Conservation (phyloP, 2,329 filamentous ascomycete species). For the Aspergillus nomiae region DNA sequence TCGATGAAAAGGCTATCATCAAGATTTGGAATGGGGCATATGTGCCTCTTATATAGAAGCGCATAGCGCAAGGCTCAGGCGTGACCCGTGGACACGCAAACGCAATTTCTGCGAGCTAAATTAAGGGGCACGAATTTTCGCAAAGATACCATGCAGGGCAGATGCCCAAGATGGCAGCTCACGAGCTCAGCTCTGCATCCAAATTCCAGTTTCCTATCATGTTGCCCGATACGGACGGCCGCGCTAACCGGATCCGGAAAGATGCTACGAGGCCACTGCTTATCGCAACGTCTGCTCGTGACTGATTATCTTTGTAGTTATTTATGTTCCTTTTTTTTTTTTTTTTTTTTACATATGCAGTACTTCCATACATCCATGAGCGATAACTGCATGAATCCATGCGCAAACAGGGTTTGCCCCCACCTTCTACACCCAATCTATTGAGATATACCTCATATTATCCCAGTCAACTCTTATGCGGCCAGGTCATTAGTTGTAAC, state of each 20-base stretch:
- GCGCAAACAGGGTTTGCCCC: neutral
- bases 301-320: neutral
- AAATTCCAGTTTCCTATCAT: neutral
- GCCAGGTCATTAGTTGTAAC: neutral
- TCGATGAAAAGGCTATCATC: neutral
- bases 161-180: slow-evolving; percentile 2
- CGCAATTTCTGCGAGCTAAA: neutral
- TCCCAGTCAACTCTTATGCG: neutral
- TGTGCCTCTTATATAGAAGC: slow-evolving; percentile 15
- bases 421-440: neutral
- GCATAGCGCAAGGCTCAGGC: slow-evolving; percentile 3
- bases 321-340: too few relatives aligned
- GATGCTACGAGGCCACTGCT: slow-evolving; percentile 21
- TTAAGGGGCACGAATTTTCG: neutral
- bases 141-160: neutral
- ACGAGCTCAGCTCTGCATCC: slow-evolving; percentile 10
- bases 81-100: neutral
- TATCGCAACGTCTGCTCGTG: slow-evolving; percentile 11
- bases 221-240: slow-evolving; percentile 21
- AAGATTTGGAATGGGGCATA: slow-evolving; percentile 2
- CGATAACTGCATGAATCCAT: neutral
- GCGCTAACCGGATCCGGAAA: slow-evolving; percentile 22
- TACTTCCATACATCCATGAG: neutral
- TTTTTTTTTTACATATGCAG: too few relatives aligned
- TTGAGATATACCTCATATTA: too few relatives aligned